Evolutionary conservation across 345 rosid genomes (phyloP).

Genomic region (Pseudoturritis turrita): DNA sequence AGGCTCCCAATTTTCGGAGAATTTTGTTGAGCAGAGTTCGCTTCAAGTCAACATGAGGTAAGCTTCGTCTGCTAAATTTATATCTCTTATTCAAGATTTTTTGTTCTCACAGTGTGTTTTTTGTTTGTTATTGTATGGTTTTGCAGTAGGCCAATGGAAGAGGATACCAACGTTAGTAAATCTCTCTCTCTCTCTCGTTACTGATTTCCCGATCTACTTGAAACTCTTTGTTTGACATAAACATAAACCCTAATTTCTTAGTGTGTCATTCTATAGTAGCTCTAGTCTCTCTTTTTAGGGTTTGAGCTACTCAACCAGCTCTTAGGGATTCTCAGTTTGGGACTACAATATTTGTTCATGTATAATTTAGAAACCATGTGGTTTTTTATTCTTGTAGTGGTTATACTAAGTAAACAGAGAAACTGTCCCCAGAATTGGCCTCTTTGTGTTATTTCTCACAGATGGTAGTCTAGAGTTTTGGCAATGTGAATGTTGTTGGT

Average conservation of each 20-base stretch:
- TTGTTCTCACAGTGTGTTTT: background rate
- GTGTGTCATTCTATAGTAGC: background rate
- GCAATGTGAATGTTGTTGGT: background rate
- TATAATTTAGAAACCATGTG: background rate
- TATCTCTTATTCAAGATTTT: background rate
- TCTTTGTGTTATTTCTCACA: background rate
- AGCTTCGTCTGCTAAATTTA: background rate
- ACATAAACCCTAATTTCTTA: background rate
- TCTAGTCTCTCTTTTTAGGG: background rate
- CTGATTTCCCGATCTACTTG: constrained; percentile 5
- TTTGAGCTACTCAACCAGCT: background rate
- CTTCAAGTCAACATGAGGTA: constrained; percentile 41
- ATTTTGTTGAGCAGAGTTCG: constrained; percentile 19
- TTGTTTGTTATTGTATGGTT: background rate
- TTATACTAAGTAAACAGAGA: background rate
- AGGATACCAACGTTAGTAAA: constrained; percentile 46
- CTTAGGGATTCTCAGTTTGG: background rate
- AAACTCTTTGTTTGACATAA: background rate
- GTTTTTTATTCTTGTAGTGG: background rate
- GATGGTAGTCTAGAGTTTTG: background rate
- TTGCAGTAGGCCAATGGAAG: constrained; percentile 75
- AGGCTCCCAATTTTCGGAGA: constrained; percentile 10
- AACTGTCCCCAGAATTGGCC: background rate
- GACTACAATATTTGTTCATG: background rate
- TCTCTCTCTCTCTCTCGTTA: background rate